These are phyloP conservation scores for Penicillium vulpinum DNA, from an alignment of 2,329 filamentous ascomycete species.

Conservation along the genomic window DNA sequence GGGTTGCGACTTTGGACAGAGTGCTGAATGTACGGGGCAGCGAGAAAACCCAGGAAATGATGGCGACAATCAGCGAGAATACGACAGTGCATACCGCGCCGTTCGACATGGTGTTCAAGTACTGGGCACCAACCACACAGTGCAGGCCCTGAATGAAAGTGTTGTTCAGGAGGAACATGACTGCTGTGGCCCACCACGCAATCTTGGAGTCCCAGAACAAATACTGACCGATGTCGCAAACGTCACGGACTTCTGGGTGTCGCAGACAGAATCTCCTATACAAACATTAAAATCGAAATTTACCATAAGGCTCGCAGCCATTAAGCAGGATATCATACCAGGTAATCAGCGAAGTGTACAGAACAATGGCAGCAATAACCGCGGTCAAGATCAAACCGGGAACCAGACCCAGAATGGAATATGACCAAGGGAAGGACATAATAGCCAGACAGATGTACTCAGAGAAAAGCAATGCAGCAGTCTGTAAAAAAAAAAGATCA, in stretches of 20 bases:
- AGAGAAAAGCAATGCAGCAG: conserved; percentile 83
- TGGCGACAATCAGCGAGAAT: conserved; percentile 71
- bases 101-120: conserved; percentile 83
- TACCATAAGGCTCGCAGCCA: background rate
- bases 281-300: conserved; percentile 23
- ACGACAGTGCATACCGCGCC: conserved; percentile 73
- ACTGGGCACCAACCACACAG: conserved; percentile 80
- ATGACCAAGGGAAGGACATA: conserved; percentile 95
- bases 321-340: conserved; percentile 49
- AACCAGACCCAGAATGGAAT: conserved; percentile 81
- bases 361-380: conserved; percentile 72
- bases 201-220: conserved; percentile 82
- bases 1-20: conserved; percentile 74
- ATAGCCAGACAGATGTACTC: conserved; percentile 93
- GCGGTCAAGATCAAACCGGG: conserved; percentile 82
- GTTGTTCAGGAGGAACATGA: conserved; percentile 94
- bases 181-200: conserved; percentile 66
- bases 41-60: conserved; percentile 76
- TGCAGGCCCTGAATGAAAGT: conserved; percentile 86
- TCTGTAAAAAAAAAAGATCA: conserved; percentile 51
- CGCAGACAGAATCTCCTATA: conserved; percentile 84
- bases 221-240: conserved; percentile 94
- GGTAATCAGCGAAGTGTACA: conserved; percentile 74
- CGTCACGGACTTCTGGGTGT: conserved; percentile 87
- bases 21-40: conserved; percentile 82